A percentile compares a stretch with the other conserved stretches of the same genome.
These are phyloP conservation scores for Vitis hybrid DNA, from an alignment of 177 flowering plant genomes.

Conservation along the genomic window DNA sequence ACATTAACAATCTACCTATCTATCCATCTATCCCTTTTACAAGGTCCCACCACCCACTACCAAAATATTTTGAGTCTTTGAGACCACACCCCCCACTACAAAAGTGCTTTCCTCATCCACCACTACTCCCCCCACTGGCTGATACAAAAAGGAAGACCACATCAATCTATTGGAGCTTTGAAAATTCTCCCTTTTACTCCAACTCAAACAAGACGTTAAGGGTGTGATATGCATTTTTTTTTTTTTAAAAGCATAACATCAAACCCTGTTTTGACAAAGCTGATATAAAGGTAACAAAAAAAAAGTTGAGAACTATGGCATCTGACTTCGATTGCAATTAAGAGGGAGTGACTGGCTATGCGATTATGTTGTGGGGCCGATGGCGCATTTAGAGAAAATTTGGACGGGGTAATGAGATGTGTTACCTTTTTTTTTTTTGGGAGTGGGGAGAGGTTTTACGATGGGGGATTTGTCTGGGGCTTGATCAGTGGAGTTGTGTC, in stretches of 20 bases:
- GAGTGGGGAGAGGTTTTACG: too few species aligned
- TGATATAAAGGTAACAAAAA: slow-evolving; percentile 11
- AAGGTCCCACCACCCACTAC: slow-evolving; percentile 54
- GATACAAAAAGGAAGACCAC: slow-evolving; percentile 24
- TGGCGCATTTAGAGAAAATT: slow-evolving; percentile 17
- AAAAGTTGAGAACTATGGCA: slow-evolving; percentile 42
- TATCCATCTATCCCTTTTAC: slow-evolving; percentile 24
- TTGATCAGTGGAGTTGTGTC: slow-evolving; percentile 45
- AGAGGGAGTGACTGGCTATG: neutral
- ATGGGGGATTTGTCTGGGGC: slow-evolving; percentile 48
- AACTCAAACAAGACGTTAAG: slow-evolving; percentile 22
- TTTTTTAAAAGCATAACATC: slow-evolving; percentile 35
- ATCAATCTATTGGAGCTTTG: slow-evolving; percentile 33
- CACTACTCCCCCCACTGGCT: slow-evolving; percentile 39
- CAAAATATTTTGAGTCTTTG: slow-evolving; percentile 14
- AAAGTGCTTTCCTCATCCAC: slow-evolving; percentile 52
- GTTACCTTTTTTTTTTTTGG: neutral
- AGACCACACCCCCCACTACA: slow-evolving; percentile 35
- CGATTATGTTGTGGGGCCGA: slow-evolving; percentile 18
- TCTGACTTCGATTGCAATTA: slow-evolving; percentile 75
- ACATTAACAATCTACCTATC: slow-evolving; percentile 16
- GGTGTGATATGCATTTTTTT: slow-evolving; percentile 12
- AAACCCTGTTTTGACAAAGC: slow-evolving; percentile 35
- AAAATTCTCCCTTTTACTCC: slow-evolving; percentile 33
- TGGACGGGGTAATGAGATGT: slow-evolving; percentile 2